Evolutionary conservation across 1,284 basidiomycete genomes (phyloP).

Genomic region (Cystobasidium pallidum): DNA sequence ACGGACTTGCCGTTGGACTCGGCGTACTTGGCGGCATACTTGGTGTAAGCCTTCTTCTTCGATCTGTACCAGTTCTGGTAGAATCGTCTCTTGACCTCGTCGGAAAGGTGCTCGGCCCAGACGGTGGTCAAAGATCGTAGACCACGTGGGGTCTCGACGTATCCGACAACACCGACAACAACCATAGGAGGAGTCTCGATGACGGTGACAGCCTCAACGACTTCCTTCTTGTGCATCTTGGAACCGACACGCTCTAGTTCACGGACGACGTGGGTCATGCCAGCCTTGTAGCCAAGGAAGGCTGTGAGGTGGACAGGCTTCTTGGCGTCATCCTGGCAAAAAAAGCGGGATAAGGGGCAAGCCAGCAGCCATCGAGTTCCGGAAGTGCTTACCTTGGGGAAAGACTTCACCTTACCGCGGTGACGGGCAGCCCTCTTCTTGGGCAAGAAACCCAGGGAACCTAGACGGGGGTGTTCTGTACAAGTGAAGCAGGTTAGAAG

Average conservation of each 20-base stretch:
- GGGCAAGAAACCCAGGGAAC: conserved; percentile 84
- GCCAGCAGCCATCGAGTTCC: neutral
- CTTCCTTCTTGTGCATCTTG: conserved; percentile 99
- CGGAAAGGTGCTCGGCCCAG: conserved; percentile 69
- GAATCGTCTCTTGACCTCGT: conserved; percentile 87
- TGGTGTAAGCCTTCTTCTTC: conserved; percentile 99
- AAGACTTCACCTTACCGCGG: conserved; percentile 96
- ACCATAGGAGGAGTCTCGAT: conserved; percentile 98
- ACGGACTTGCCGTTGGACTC: conserved; percentile 86
- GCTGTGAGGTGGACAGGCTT: conserved; percentile 99
- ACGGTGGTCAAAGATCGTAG: conserved; percentile 78
- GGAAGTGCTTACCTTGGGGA: conserved; percentile 74
- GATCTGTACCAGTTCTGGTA: conserved; percentile 96
- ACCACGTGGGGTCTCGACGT: conserved; percentile 99
- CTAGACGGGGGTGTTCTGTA: conserved; percentile 88
- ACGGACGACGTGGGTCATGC: conserved; percentile 99
- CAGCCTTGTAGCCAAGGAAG: conserved; percentile 99
- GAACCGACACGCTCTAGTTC: conserved; percentile 95
- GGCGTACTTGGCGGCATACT: conserved; percentile 98
- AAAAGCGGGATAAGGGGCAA: neutral
- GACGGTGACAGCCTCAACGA: conserved; percentile 96
- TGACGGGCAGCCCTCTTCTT: conserved; percentile 93
- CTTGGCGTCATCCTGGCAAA: conserved; percentile 90
- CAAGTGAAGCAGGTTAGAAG: neutral
- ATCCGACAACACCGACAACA: conserved; percentile 97